Evolutionary conservation across 306 rosid species (phyloP), one percentile per base, ranked within the genome.

Genomic region (Luffa acutangula): DNA sequence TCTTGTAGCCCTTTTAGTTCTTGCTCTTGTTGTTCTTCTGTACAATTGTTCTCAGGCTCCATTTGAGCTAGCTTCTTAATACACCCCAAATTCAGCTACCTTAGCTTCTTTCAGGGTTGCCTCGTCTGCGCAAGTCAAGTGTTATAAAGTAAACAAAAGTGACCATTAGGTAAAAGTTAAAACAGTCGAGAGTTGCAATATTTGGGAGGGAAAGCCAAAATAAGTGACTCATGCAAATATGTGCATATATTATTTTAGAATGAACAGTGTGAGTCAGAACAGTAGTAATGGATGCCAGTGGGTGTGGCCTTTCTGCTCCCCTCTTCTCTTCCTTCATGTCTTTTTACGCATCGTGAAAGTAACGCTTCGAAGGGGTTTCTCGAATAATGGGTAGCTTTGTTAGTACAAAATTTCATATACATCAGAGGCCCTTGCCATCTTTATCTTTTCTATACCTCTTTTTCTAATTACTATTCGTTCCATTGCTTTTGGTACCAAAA

Each of bases 311-410:
- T 88, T 86, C 80, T 84, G 89, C 79, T 79, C 78, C 84, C 84
- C 65, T 81, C 81, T 42, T 69, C 80, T 70, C 66, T 20, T 18
- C 85, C 75, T 80, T 80, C 80, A 49, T 78, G 84, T 79, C 92
- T 88, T 91, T 91, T 82, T 56, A 52, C 90, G 72, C 75, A 71
- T 57, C 81, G 56, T 49, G 97, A 93, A 88, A 91, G 96, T 86
- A 88, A 93, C 97, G 33, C 75, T 77, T 93, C 94, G 80, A 81
- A 15, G 78, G 81, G 81, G 79, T 83, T 82, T 85, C 93, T 91
- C 93, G 96, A 91, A 81, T 87, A 82, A 73, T 81, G 94, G 87
- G 88, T 85, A 81, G 53, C 81, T 84, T 86, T 54, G 67, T 51
- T 54, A 37, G 79, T 56, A 74, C 78, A 67, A 67, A 67, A 74